These are phyloP conservation scores for Daedaleopsis nitida DNA, from an alignment of 768 basidiomycete genomes.

Conservation along the genomic window DNA sequence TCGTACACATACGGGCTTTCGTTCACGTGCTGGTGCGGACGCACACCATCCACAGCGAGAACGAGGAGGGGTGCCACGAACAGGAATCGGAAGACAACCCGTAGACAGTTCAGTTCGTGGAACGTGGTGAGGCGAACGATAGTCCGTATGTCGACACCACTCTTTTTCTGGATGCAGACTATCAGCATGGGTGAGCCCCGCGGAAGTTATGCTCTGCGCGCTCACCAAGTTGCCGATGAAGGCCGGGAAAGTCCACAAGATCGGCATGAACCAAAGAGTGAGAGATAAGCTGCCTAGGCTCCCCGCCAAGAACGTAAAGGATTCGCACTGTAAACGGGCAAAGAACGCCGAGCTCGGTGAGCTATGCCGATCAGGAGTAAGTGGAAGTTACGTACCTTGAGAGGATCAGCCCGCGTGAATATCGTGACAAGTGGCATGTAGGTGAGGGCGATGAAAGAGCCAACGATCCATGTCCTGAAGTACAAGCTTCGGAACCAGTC, in stretches of 20 bases:
- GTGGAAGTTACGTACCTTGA: conserved; percentile 45
- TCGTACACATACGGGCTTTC: conserved; percentile 46
- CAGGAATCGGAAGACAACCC: conserved; percentile 71
- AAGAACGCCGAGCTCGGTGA: not conserved
- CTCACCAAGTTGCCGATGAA: conserved; percentile 65
- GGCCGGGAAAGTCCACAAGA: conserved; percentile 70
- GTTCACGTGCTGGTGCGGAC: conserved; percentile 64
- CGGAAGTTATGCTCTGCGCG: too few species aligned
- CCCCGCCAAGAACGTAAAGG: conserved; percentile 69
- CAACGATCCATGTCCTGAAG: conserved; percentile 73
- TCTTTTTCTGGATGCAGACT: conserved; percentile 45
- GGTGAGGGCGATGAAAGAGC: conserved; percentile 58
- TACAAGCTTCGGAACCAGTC: conserved; percentile 79
- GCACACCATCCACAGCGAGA: conserved; percentile 69
- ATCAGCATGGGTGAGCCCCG: not conserved
- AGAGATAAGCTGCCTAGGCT: conserved; percentile 67
- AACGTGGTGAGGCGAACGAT: conserved; percentile 78
- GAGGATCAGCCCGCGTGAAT: conserved; percentile 57
- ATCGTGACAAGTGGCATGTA: conserved; percentile 75
- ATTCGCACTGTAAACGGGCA: conserved; percentile 58
- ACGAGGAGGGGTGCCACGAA: conserved; percentile 67
- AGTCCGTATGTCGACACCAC: conserved; percentile 65
- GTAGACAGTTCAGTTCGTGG: conserved; percentile 76
- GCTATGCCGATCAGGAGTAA: not conserved
- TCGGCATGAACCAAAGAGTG: conserved; percentile 74